These are phyloP conservation scores for Penstemon eatonii DNA, from an alignment of 257 asterid species.

Conservation along the genomic window DNA sequence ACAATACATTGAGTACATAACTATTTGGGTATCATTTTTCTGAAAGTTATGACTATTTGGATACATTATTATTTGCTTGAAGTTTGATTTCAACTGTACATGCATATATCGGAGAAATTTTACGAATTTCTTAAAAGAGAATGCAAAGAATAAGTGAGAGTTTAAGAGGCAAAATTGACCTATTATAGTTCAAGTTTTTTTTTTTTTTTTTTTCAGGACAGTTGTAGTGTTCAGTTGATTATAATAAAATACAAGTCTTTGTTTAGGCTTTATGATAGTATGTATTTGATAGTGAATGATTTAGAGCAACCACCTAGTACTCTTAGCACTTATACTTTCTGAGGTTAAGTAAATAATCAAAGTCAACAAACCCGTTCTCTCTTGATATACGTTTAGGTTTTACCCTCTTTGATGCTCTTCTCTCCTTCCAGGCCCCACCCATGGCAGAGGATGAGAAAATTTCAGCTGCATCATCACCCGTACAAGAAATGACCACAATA, in stretches of 20 bases:
- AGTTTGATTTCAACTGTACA: too few species aligned
- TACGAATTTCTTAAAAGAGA: too few species aligned
- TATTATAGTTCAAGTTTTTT: too few species aligned
- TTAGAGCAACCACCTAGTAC: background rate
- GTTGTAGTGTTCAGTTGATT: too few species aligned
- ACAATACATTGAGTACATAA: too few species aligned
- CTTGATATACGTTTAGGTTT: slow-evolving; percentile 22
- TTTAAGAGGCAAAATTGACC: too few species aligned
- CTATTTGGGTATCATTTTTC: too few species aligned
- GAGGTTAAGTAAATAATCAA: background rate
- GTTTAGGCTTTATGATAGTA: background rate
- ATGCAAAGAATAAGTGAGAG: too few species aligned
- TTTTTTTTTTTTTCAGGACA: too few species aligned
- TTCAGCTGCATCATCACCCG: slow-evolving; percentile 28
- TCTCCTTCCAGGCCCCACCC: slow-evolving; percentile 32
- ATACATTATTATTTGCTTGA: too few species aligned
- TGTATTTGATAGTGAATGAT: background rate
- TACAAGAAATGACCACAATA: slow-evolving; percentile 51
- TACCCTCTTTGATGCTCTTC: slow-evolving; percentile 24
- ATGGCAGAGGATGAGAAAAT: slow-evolving; percentile 22
- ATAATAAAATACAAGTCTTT: background rate
- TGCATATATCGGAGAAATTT: too few species aligned
- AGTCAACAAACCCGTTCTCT: background rate
- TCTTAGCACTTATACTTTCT: background rate
- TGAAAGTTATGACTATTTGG: too few species aligned